Evolutionary conservation across 768 basidiomycete species (phyloP).

Genomic region (Hygrocybe punicea): DNA sequence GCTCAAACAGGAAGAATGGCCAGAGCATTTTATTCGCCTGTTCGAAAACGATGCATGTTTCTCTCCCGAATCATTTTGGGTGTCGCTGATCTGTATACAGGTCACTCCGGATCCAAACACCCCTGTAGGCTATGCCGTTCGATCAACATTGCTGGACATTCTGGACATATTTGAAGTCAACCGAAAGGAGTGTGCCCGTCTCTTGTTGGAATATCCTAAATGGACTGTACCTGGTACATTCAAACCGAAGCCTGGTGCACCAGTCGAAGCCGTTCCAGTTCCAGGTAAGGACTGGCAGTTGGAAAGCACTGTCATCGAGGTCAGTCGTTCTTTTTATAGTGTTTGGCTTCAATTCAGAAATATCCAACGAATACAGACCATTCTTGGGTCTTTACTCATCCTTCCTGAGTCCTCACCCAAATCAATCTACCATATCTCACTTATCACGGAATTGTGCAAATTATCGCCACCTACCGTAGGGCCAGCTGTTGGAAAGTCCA

Average conservation of each 20-base stretch:
- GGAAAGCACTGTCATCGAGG: conserved; percentile 87
- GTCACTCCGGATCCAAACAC: conserved; percentile 72
- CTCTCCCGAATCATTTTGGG: neutral
- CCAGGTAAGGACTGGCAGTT: conserved; percentile 77
- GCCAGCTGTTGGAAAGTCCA: conserved; percentile 93
- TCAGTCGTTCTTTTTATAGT: conserved; percentile 32
- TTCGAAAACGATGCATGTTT: conserved; percentile 57
- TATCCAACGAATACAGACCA: conserved; percentile 43
- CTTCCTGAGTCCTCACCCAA: conserved; percentile 77
- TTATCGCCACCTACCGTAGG: conserved; percentile 90
- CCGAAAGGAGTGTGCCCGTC: conserved; percentile 87
- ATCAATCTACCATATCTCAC: conserved; percentile 78
- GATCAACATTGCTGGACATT: conserved; percentile 68
- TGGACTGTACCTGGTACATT: conserved; percentile 85
- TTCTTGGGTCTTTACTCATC: conserved; percentile 69
- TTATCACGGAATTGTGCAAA: conserved; percentile 94
- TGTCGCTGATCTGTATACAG: conserved; percentile 36
- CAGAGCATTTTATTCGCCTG: conserved; percentile 62
- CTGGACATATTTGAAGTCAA: conserved; percentile 93
- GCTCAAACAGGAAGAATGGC: conserved; percentile 81
- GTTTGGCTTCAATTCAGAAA: neutral
- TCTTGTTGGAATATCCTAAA: conserved; percentile 81
- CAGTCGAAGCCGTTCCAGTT: conserved; percentile 47
- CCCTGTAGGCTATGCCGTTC: conserved; percentile 75
- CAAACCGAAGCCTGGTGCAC: conserved; percentile 68